Evolutionary conservation across 2,329 filamentous ascomycete genomes (phyloP).

Genomic region (Exophiala bonariae): DNA sequence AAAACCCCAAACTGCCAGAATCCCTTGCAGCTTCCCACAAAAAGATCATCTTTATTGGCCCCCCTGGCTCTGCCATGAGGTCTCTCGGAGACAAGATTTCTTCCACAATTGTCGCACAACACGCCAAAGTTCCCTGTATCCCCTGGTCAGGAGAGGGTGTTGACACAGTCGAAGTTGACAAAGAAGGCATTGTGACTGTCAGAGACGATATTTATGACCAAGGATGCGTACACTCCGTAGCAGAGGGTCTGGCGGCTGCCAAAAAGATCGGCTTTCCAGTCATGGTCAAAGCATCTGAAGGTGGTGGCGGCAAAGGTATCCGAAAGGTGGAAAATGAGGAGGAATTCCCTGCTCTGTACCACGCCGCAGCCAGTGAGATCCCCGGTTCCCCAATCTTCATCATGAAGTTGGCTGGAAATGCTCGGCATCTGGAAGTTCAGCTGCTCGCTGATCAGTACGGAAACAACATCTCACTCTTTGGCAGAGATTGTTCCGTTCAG

Average conservation of each 20-base stretch:
- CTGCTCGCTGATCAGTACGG: slow-evolving; percentile 97
- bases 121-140: slow-evolving; percentile 93
- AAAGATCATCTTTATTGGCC: slow-evolving; percentile 99
- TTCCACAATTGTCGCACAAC: slow-evolving; percentile 97
- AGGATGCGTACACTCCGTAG: slow-evolving; percentile 84
- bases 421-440: slow-evolving; percentile 95
- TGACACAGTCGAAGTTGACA: slow-evolving; percentile 74
- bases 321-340: slow-evolving; percentile 87
- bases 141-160: slow-evolving; percentile 99
- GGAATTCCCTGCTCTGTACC: slow-evolving; percentile 83
- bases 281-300: slow-evolving; percentile 99
- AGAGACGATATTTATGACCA: slow-evolving; percentile 80
- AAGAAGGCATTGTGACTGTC: slow-evolving; percentile 87
- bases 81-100: slow-evolving; percentile 99
- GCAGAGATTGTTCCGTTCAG: slow-evolving; percentile 98
- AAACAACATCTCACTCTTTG: slow-evolving; percentile 98
- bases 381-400: slow-evolving; percentile 99
- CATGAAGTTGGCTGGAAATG: slow-evolving; percentile 98
- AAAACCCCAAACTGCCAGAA: slow-evolving; percentile 97
- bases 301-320: slow-evolving; percentile 98
- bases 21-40: slow-evolving; percentile 93
- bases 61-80: slow-evolving; percentile 96
- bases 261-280: slow-evolving; percentile 94
- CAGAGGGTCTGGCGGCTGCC: slow-evolving; percentile 86
- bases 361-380: slow-evolving; percentile 94